Conservation (phyloP, 2,329 filamentous ascomycete genomes). For the Helicocarpus griseus region DNA sequence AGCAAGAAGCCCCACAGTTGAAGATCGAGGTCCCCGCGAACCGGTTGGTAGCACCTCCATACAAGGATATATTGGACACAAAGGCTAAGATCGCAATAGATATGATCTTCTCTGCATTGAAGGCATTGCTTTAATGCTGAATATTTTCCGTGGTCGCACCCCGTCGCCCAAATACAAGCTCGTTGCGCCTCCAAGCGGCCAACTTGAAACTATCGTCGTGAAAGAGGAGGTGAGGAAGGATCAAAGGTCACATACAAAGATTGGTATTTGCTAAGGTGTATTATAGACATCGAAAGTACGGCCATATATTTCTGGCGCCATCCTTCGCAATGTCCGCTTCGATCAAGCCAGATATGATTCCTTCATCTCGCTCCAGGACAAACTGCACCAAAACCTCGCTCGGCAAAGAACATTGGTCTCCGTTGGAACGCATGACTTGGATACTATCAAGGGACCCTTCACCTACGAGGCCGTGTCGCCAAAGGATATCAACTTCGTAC, state of each 20-base stretch:
- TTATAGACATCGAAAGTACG: slow-evolving; percentile 64
- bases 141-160: slow-evolving; percentile 76
- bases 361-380: slow-evolving; percentile 96
- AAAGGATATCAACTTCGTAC: slow-evolving; percentile 83
- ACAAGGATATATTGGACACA: background rate
- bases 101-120: slow-evolving; percentile 96
- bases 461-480: slow-evolving; percentile 88
- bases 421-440: slow-evolving; percentile 93
- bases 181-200: slow-evolving; percentile 59
- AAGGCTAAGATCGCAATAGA: slow-evolving; percentile 27
- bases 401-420: slow-evolving; percentile 89
- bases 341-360: slow-evolving; percentile 86
- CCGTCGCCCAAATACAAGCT: slow-evolving; percentile 71
- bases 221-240: slow-evolving; percentile 47
- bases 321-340: slow-evolving; percentile 85
- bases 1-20: slow-evolving; percentile 80
- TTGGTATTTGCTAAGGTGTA: background rate
- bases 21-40: slow-evolving; percentile 98
- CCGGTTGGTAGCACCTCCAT: slow-evolving; percentile 47
- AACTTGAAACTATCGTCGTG: slow-evolving; percentile 73
- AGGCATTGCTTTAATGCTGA: slow-evolving; percentile 89
- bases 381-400: slow-evolving; percentile 92
- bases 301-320: slow-evolving; percentile 79
- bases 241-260: slow-evolving; percentile 4
- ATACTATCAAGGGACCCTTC: slow-evolving; percentile 89